phyloP scores from a whole-genome alignment of 495 filamentous ascomycete genomes.

The Penicillium bovifimosum region DNA sequence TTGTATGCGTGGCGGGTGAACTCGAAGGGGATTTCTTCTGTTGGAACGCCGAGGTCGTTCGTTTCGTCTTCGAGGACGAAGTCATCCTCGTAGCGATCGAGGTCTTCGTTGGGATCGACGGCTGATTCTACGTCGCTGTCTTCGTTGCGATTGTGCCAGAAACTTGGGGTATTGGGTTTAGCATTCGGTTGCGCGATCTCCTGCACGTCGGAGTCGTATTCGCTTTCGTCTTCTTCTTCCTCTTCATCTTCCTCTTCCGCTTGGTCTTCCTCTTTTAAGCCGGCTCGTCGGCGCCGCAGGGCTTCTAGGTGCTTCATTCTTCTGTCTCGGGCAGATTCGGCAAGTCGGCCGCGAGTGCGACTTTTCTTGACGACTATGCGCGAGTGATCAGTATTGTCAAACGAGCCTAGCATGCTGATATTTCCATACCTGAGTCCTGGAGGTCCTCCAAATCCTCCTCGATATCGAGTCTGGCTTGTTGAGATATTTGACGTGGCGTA shows the following conservation, averaged over 20 bases:
- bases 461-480: slow-evolving; percentile 35
- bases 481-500: slow-evolving; percentile 15
- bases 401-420: background rate
- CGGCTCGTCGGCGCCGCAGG: slow-evolving; percentile 53
- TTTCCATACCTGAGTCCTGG: slow-evolving; percentile 36
- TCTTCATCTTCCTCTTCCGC: slow-evolving; percentile 19
- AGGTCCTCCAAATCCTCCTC: slow-evolving; percentile 44
- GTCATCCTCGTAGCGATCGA: slow-evolving; percentile 62
- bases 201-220: slow-evolving; percentile 5
- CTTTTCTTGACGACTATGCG: slow-evolving; percentile 32
- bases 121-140: slow-evolving; percentile 35
- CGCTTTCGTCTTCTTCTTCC: slow-evolving; percentile 8
- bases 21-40: slow-evolving; percentile 60
- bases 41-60: slow-evolving; percentile 57
- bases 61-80: slow-evolving; percentile 67
- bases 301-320: slow-evolving; percentile 47
- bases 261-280: slow-evolving; percentile 41
- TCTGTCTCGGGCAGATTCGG: slow-evolving; percentile 39
- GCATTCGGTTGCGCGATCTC: background rate
- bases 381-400: background rate
- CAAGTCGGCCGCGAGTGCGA: slow-evolving; percentile 37
- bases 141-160: slow-evolving; percentile 6
- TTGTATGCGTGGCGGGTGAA: slow-evolving; percentile 62
- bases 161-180: background rate
- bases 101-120: slow-evolving; percentile 33